Evolutionary conservation across 306 rosid genomes (phyloP).

Genomic region (Vachellia pachyceras): DNA sequence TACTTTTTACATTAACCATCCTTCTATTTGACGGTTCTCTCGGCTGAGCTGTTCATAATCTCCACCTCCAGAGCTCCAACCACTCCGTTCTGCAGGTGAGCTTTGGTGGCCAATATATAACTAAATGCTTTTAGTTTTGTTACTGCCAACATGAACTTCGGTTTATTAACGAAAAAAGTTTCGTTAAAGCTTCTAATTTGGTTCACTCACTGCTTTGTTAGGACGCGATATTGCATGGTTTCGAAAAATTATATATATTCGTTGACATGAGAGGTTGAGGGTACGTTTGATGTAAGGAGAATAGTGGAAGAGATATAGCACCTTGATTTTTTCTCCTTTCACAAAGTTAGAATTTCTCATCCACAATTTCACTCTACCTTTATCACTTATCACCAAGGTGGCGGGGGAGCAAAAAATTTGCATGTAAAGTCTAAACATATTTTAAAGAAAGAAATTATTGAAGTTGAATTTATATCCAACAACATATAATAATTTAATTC

Average conservation of each 20-base stretch:
- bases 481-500: no score
- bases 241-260: background rate
- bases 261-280: background rate
- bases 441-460: background rate
- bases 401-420: no score
- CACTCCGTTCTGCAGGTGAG: background rate
- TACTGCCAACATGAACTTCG: background rate
- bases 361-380: no score
- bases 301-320: background rate
- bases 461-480: background rate
- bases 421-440: no score
- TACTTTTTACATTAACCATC: background rate
- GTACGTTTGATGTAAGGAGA: background rate
- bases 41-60: background rate
- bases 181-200: background rate
- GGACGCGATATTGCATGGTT: background rate
- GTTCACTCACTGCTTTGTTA: background rate
- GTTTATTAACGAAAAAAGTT: background rate
- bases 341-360: no score
- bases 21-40: background rate
- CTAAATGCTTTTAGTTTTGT: background rate
- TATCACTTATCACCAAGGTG: no score
- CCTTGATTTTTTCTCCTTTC: background rate
- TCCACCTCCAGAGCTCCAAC: background rate
- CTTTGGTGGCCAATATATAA: background rate